phyloP scores from a whole-genome alignment of 2,329 filamentous ascomycete genomes.

The Lasiodiplodia gonubiensis region DNA sequence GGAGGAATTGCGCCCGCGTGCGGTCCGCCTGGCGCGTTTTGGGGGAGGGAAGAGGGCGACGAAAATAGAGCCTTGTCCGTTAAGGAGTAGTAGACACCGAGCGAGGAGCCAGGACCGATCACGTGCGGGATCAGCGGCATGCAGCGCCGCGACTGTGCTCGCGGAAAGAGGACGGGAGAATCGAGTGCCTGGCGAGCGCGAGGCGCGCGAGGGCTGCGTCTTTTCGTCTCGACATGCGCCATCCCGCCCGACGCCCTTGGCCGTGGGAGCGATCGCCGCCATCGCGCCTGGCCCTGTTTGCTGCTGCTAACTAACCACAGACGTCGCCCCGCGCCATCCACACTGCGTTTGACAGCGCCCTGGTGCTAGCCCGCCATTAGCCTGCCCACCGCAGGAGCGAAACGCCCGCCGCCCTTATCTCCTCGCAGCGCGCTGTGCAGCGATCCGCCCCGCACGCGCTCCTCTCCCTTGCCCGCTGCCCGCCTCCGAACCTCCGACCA shows the following conservation, averaged over 20 bases:
- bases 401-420: background rate
- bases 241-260: conserved; percentile 10
- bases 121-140: conserved; percentile 20
- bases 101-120: conserved; percentile 15
- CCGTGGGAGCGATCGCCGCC: conserved; percentile 19
- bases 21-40: conserved; percentile 24
- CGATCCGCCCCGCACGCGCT: conserved; percentile 3
- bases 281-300: conserved; percentile 6
- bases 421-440: background rate
- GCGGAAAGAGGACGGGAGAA: conserved; percentile 13
- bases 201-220: background rate
- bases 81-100: conserved; percentile 16
- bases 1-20: conserved; percentile 25
- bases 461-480: background rate
- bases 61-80: conserved; percentile 16
- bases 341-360: conserved; percentile 11
- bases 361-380: background rate
- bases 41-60: conserved; percentile 21
- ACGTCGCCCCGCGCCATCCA: background rate
- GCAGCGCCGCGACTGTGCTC: conserved; percentile 18
- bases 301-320: background rate
- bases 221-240: conserved; percentile 14
- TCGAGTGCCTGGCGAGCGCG: background rate
- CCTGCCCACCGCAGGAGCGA: background rate
- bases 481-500: background rate